phyloP scores from a whole-genome alignment of 2,329 filamentous ascomycete genomes.

The Zasmidium cellare region DNA sequence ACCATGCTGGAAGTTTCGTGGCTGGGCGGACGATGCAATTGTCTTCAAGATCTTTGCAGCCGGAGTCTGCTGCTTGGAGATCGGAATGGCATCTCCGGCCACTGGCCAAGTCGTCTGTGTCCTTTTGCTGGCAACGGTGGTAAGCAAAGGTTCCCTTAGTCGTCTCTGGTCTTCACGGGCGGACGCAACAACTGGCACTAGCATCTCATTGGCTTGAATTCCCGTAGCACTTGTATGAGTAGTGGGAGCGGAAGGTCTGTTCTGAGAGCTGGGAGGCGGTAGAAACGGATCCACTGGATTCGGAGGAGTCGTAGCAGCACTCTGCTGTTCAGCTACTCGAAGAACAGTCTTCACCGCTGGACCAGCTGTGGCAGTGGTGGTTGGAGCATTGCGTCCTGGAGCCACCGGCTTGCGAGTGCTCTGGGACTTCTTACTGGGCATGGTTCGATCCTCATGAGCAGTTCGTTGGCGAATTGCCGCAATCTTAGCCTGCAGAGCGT shows the following conservation, averaged over 20 bases:
- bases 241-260: background rate
- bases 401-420: background rate
- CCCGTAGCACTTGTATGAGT: background rate
- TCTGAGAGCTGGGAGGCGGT: background rate
- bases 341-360: background rate
- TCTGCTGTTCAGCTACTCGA: background rate
- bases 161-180: too few relatives aligned
- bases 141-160: too few relatives aligned
- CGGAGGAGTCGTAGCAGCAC: background rate
- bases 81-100: too few relatives aligned
- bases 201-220: background rate
- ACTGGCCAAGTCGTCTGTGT: too few relatives aligned
- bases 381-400: background rate
- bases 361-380: too few relatives aligned
- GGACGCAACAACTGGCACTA: too few relatives aligned
- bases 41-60: too few relatives aligned
- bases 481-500: conserved; percentile 13
- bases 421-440: conserved; percentile 10
- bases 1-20: too few relatives aligned
- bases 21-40: too few relatives aligned
- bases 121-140: too few relatives aligned
- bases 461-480: conserved; percentile 15
- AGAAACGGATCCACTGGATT: background rate
- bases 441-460: conserved; percentile 13
- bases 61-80: too few relatives aligned